Evolutionary conservation across 495 filamentous ascomycete species (phyloP), one percentile per base, ranked within the genome.

Genomic region (Talaromyces nanjingensis): DNA sequence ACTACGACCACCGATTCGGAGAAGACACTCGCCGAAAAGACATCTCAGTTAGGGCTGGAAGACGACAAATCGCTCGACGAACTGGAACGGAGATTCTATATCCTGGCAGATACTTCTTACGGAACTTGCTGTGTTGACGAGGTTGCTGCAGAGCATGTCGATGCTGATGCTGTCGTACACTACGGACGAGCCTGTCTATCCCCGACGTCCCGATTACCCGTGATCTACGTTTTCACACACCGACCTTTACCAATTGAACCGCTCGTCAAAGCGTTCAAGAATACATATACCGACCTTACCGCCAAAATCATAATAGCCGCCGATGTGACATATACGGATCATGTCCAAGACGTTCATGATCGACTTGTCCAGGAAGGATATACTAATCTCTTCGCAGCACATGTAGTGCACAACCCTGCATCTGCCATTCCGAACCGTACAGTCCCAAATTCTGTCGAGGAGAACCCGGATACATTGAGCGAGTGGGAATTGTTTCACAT

Each of bases 51-150:
- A n/a, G 67, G 67, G 20, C 63, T 77, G 62, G 63, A 70, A 22
- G 69, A 75, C n/a, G 65, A 60, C 25, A 12, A 33, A 0, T 14
- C 60, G 7, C 42, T 20, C 2, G 60, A 54, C 7, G 45, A 62
- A 7, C n/a, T 42, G 14, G 27, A 60, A 25, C 79, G 81, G 47
- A 85, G 82, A 65, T 79, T 97, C 27, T 94, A 87, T 68, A 96
- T 99, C 65, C 81, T 99, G 45, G 94, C 89, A 34, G 94, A 99
- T 73, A 98, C 94, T 8, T 97, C 93, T 2, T 99, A 98, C 74
- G 93, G 94, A 53, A 85, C 93, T 4, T 99, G 94, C 77, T 99
- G 94, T 72, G 92, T 97, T 58, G 94, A 99, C 66, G 94, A 99
- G 74, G 89, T 98, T 54, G 96, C 94, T 2, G 94, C 96, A 16